Evolutionary conservation across 1,284 basidiomycete genomes (phyloP), one percentile per base, ranked within the genome.

Genomic region (Apiotrichum montevideense): DNA sequence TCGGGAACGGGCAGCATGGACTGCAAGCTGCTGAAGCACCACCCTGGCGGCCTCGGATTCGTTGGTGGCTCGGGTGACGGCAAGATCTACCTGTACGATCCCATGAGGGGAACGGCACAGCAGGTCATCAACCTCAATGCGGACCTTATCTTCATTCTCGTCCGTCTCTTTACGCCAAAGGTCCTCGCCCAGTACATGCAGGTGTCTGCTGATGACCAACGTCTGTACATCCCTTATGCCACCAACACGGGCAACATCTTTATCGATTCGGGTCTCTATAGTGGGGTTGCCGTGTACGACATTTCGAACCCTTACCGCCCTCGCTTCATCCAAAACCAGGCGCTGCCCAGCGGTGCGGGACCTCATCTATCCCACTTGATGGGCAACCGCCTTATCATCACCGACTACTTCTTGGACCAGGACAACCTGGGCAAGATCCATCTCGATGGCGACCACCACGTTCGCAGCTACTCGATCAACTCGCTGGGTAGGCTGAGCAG

Each of bases 401-500:
- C 54, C 51, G 58, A 56, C 51, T 59, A 59, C 58, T 59, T 59
- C 48, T 46, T 59, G 2, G 45, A 59, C 47, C 21, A 51, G 51
- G 58, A 59, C 54, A 35, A 56, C 51, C 56, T 59, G 46, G 58
- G 58, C 42, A 59, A 56, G 51, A 47, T 59, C 21, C 58, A 59
- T 51, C 35, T 46, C n/a, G 46, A 59, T 47, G 58, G 58, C 32
- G 58, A 59, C 51, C 58, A 45, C 47, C 45, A 42, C 44, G 54
- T 59, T 6, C 58, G 58, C 9, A 42, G 41, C 41, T 42, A 13
- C 10, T 51, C 53, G 21, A 53, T 51, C 51, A 56, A 49, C 39
- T 53, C 52, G 8, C 35, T 40, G 11, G 32, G 43, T 29, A 21
- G 21, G 21, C 43, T 59, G 37, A 34, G 35, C 15, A 46, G 39